A percentile compares a stretch with the other conserved stretches of the same genome.
Conservation (phyloP, 768 basidiomycete species). For the Boletus rex-veris region DNA sequence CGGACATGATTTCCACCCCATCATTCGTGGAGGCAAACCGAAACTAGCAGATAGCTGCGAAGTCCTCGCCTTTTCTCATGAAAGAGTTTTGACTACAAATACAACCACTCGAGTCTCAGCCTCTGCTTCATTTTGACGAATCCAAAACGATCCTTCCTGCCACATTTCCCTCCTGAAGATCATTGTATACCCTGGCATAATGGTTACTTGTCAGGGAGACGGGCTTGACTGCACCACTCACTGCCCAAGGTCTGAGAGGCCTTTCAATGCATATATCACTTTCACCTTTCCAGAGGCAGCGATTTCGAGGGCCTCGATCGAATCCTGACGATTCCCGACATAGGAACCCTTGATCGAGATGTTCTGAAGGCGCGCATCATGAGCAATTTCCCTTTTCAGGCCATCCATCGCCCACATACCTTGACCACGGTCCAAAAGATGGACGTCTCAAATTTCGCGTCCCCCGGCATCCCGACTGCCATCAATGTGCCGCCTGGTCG, state of each 20-base stretch:
- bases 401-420: constrained; percentile 21
- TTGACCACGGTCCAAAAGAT: constrained; percentile 74
- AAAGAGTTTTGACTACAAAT: too few species aligned
- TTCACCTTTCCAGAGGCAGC: constrained; percentile 70
- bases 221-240: constrained; percentile 30
- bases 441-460: constrained; percentile 53
- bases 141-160: constrained; percentile 43
- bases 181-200: constrained; percentile 35
- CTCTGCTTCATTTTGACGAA: constrained; percentile 22
- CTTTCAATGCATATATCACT: constrained; percentile 46
- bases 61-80: too few species aligned
- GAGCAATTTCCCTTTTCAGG: not conserved
- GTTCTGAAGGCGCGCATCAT: constrained; percentile 16
- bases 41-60: too few species aligned
- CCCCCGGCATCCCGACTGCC: constrained; percentile 71
- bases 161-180: constrained; percentile 38
- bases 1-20: too few species aligned
- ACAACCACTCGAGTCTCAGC: too few species aligned
- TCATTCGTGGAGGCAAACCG: too few species aligned
- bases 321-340: constrained; percentile 78
- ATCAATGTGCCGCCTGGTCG: constrained; percentile 70
- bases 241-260: constrained; percentile 50
- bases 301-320: constrained; percentile 74
- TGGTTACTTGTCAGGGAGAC: not conserved
- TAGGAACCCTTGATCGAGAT: constrained; percentile 35